A percentile compares a stretch with the other conserved stretches of the same genome.
Evolutionary conservation across 352 stramenopile species (phyloP).

Genomic region (Pythium aphanidermatum): DNA sequence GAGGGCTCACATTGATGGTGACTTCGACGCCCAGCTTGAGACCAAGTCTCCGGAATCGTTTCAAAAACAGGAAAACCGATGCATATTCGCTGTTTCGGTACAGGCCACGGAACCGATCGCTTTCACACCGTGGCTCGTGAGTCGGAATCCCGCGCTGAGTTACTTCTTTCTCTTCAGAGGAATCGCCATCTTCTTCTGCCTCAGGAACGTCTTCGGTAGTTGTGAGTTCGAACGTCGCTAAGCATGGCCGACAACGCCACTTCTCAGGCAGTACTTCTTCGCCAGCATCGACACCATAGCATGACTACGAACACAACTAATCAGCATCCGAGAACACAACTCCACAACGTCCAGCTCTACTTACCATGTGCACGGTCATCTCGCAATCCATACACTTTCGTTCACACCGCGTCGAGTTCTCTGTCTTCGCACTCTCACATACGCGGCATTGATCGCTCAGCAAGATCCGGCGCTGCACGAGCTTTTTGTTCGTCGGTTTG

Average conservation of each 20-base stretch:
- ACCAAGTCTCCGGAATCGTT: conserved; percentile 51
- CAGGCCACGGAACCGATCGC: conserved; percentile 29
- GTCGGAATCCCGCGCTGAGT: conserved; percentile 29
- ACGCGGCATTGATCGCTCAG: conserved; percentile 64
- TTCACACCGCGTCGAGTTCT: conserved; percentile 46
- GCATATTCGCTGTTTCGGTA: conserved; percentile 48
- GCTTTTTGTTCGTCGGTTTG: conserved; percentile 26
- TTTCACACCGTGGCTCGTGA: conserved; percentile 25
- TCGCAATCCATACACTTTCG: conserved; percentile 53
- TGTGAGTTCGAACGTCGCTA: conserved; percentile 40
- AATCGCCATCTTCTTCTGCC: conserved; percentile 1
- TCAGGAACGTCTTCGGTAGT: conserved; percentile 11
- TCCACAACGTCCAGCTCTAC: conserved; percentile 32
- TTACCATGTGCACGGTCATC: conserved; percentile 65
- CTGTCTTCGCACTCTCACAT: conserved; percentile 44
- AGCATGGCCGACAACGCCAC: conserved; percentile 55
- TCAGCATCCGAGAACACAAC: conserved; percentile 9
- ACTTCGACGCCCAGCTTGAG: conserved; percentile 40
- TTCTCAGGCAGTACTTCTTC: conserved; percentile 28
- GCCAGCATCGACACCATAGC: conserved; percentile 42
- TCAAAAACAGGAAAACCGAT: conserved; percentile 56
- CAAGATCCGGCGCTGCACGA: conserved; percentile 68
- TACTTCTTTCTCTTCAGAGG: conserved; percentile 8
- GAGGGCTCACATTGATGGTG: conserved; percentile 46
- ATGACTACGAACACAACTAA: conserved; percentile 23